Evolutionary conservation across 2,329 filamentous ascomycete genomes (phyloP).

Genomic region (Plenodomus biglobosus): DNA sequence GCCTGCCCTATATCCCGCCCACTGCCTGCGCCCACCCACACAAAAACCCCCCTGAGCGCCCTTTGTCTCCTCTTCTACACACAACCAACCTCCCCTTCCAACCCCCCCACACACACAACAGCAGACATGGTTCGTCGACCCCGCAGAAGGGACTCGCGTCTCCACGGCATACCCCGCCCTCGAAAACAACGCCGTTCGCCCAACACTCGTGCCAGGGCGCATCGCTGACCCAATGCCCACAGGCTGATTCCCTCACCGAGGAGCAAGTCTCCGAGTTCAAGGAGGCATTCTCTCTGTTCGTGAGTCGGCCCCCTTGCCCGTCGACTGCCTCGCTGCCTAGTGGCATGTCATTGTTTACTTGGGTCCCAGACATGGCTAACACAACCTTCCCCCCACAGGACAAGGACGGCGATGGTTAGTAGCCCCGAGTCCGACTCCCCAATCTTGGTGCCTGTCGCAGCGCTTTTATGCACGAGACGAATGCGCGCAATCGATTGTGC

Average conservation of each 20-base stretch:
- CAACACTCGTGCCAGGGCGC: conserved; percentile 8
- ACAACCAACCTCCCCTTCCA: conserved; percentile 2
- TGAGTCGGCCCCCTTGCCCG: conserved; percentile 59
- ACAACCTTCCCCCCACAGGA: conserved; percentile 47
- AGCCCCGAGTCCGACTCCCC: conserved; percentile 1
- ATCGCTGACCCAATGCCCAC: conserved; percentile 31
- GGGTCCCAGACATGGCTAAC: conserved; percentile 29
- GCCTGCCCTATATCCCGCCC: background rate
- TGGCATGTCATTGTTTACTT: conserved; percentile 4
- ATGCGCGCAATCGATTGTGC: background rate
- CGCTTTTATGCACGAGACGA: background rate
- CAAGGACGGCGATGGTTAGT: conserved; percentile 61
- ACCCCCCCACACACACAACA: conserved; percentile 15
- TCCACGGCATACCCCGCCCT: conserved; percentile 41
- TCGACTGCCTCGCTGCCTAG: conserved; percentile 28
- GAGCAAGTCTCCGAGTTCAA: conserved; percentile 99
- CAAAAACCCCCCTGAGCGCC: conserved; percentile 4
- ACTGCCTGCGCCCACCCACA: background rate
- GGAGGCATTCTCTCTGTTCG: conserved; percentile 99
- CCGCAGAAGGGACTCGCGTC: conserved; percentile 19
- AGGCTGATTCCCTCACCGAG: conserved; percentile 98
- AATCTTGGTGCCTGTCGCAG: background rate
- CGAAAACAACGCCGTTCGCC: conserved; percentile 33
- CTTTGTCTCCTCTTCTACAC: conserved; percentile 4
- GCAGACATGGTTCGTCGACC: conserved; percentile 43